Conservation (phyloP, 306 rosid genomes). For the Citrullus amarus region DNA sequence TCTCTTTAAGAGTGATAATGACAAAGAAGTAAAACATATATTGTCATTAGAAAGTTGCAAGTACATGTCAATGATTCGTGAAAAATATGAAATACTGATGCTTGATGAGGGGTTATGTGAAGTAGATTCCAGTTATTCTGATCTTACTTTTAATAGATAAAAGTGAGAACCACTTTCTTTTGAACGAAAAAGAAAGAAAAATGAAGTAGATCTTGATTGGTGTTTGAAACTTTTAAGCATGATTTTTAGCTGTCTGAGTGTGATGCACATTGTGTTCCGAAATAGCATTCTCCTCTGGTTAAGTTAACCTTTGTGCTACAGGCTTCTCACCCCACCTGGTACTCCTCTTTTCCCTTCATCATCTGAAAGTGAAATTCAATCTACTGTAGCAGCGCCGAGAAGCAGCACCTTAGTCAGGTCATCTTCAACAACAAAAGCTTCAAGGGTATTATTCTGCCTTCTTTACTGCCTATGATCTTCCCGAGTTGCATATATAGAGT, state of each 20-base stretch:
- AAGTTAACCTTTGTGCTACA: conserved; percentile 18
- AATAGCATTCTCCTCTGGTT: conserved; percentile 2
- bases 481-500: neutral
- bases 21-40: neutral
- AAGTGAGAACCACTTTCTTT: neutral
- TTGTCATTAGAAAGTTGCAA: neutral
- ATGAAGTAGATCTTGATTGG: neutral
- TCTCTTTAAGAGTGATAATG: neutral
- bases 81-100: neutral
- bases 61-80: neutral
- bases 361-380: conserved; percentile 45
- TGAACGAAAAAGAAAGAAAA: too few species aligned
- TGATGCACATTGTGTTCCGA: neutral
- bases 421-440: conserved; percentile 57
- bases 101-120: neutral
- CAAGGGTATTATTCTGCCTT: conserved; percentile 50
- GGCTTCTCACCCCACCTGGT: conserved; percentile 99
- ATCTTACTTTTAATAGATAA: neutral
- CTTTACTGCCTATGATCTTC: conserved; percentile 1
- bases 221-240: neutral
- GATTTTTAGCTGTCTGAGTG: neutral
- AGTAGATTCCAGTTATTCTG: neutral
- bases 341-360: conserved; percentile 71
- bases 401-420: conserved; percentile 47
- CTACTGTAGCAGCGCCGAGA: conserved; percentile 38